Evolutionary conservation across 164 flowering plant genomes (phyloP).

Genomic region (Vitis riparia): DNA sequence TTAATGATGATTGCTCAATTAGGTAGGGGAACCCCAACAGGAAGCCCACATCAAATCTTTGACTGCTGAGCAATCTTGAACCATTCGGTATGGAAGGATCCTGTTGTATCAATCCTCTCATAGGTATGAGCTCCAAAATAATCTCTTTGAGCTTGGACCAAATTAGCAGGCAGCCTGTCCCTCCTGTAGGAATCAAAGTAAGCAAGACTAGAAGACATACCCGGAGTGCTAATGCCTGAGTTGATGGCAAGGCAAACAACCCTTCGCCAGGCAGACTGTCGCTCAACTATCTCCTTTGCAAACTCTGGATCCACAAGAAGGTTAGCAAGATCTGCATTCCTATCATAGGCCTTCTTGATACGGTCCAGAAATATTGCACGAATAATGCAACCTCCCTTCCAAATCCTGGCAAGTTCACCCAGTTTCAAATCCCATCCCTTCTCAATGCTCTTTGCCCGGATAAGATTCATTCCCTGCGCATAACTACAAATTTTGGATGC

Average conservation of each 20-base stretch:
- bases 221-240: conserved; percentile 68
- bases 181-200: conserved; percentile 65
- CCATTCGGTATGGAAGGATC: conserved; percentile 82
- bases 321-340: conserved; percentile 62
- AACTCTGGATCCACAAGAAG: conserved; percentile 72
- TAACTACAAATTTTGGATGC: conserved; percentile 77
- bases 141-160: conserved; percentile 77
- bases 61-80: conserved; percentile 58
- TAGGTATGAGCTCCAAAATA: conserved; percentile 82
- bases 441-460: conserved; percentile 69
- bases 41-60: conserved; percentile 22
- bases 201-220: conserved; percentile 71
- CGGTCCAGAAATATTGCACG: conserved; percentile 70
- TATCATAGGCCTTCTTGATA: conserved; percentile 68
- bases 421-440: conserved; percentile 63
- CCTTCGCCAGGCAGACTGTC: conserved; percentile 70
- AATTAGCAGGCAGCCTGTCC: conserved; percentile 65
- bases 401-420: conserved; percentile 72
- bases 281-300: conserved; percentile 62
- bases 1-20: conserved; percentile 1
- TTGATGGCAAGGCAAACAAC: conserved; percentile 64
- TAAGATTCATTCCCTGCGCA: conserved; percentile 77
- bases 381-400: conserved; percentile 78
- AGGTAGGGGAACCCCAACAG: conserved; percentile 4
- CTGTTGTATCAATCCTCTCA: conserved; percentile 58